These are phyloP conservation scores for Nepenthes mirabilis DNA, from an alignment of 148 eudicot genomes.

Conservation along the genomic window DNA sequence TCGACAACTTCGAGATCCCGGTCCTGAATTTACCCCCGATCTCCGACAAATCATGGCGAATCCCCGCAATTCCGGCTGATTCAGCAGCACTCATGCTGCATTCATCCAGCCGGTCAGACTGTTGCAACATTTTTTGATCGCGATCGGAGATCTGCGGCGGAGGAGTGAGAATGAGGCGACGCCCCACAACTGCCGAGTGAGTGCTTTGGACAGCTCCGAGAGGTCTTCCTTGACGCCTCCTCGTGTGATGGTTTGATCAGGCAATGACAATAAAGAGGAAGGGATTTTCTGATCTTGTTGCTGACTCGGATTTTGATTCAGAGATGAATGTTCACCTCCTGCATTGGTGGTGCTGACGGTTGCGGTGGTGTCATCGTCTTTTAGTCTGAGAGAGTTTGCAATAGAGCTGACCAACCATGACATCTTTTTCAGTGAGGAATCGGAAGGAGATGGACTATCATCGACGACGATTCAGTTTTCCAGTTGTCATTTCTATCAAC, in stretches of 20 bases:
- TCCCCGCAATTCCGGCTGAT: conserved; percentile 24
- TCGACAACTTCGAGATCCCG: conserved; percentile 68
- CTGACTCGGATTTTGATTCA: conserved; percentile 4
- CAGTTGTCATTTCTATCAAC: too few species aligned
- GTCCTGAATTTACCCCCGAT: conserved; percentile 69
- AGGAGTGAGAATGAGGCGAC: conserved; percentile 84
- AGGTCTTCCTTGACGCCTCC: conserved; percentile 92
- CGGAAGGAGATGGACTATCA: too few species aligned
- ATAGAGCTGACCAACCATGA: conserved; percentile 75
- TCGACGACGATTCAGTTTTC: too few species aligned
- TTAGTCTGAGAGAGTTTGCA: conserved; percentile 63
- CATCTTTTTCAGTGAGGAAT: conserved; percentile 20
- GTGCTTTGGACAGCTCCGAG: conserved; percentile 69
- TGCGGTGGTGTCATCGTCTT: conserved; percentile 17
- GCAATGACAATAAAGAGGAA: conserved; percentile 7
- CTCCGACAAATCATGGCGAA: conserved; percentile 64
- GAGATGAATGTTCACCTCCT: conserved; percentile 3
- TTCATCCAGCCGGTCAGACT: neutral
- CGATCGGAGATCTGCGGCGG: conserved; percentile 33
- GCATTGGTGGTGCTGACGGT: conserved; percentile 1
- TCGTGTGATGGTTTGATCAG: neutral
- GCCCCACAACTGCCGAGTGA: conserved; percentile 76
- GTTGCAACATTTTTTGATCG: neutral
- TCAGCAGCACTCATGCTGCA: conserved; percentile 7
- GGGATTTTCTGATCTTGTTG: conserved; percentile 1